phyloP scores from a whole-genome alignment of 139 green algal genomes.

The Eudorina sp. region DNA sequence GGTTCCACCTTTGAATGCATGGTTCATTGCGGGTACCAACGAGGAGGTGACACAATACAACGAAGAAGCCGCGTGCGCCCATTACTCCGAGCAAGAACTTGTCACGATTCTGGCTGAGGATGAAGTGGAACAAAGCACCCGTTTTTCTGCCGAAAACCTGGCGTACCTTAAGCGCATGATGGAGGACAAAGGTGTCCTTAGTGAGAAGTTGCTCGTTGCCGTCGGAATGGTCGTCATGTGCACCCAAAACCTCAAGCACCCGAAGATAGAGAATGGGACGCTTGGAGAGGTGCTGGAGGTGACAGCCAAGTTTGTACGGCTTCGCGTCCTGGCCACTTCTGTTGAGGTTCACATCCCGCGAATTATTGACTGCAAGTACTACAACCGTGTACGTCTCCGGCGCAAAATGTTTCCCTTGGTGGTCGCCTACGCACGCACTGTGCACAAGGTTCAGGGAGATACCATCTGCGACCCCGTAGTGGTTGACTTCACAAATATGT shows the following conservation, averaged over 20 bases:
- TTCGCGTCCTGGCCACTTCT: not conserved
- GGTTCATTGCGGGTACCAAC: conserved; percentile 10
- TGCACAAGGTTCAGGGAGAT: conserved; percentile 14
- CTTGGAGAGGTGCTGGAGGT: not conserved
- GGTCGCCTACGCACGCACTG: not conserved
- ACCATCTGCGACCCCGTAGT: not conserved
- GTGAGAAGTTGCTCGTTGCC: not conserved
- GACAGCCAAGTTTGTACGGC: not conserved
- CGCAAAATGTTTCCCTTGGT: not conserved
- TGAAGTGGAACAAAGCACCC: not conserved
- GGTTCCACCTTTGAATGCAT: not conserved
- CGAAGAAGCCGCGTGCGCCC: not conserved
- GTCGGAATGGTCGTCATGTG: not conserved
- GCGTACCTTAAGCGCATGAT: not conserved
- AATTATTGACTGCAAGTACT: not conserved
- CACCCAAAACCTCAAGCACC: conserved; percentile 6
- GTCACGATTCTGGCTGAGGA: not conserved
- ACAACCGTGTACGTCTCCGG: not conserved
- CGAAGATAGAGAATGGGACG: not conserved
- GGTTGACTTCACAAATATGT: conserved; percentile 6
- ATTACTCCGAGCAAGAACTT: not conserved
- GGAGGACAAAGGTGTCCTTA: not conserved
- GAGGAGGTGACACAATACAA: not conserved
- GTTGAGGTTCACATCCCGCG: not conserved
- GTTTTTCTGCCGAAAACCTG: not conserved